Evolutionary conservation across 108 stramenopile genomes (phyloP), one percentile per base, ranked within the genome.

Genomic region (Pelagomonas calceolata): DNA sequence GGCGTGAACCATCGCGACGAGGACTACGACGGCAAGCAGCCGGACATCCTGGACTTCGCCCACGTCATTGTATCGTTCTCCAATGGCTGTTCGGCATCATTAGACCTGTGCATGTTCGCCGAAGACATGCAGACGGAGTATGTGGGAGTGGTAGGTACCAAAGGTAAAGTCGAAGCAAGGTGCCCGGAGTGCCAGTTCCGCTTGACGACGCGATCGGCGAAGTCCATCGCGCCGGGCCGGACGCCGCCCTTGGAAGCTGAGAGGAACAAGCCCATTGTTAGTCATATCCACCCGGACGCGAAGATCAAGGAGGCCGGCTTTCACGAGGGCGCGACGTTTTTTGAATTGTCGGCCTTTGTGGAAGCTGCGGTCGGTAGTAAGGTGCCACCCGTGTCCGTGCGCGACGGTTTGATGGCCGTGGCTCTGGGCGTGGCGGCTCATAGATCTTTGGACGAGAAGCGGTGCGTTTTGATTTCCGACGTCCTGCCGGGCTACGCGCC

Each of bases 31-130:
- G 65, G 65, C 65, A 32, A 12, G 18, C 4, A 10, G 32, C 65
- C 65, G 4, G 65, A 65, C 33, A 65, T 65, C 65, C 31, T 65
- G 32, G 65, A 65, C 65, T 33, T 26, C 65, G 65, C 65, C 7
- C 33, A 33, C 15, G 30, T 31, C 65, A 12, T 65, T 14, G 65
- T 65, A 10, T 16, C 12, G 15, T 65, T 21, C 31, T 10, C 12
- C 7, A 33, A 10, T 10, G 65, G 65, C 65, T 31, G 32, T 31
- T 10, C 32, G 14, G 5, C 65, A 0, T 7, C 32, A 4, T 16
- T 65, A 10, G 65, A 65, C 33, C 65, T 65, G 32, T 65, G 65
- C 65, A 65, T 65, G 65, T 65, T 65, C 65, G 65, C 65, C 15
- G 65, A 65, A 32, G 65, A 33, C 12, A 12, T 32, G 31, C 32